A percentile compares a stretch with the other conserved stretches of the same genome.
Evolutionary conservation across 345 rosid genomes (phyloP).

Genomic region (Brassica juncea): DNA sequence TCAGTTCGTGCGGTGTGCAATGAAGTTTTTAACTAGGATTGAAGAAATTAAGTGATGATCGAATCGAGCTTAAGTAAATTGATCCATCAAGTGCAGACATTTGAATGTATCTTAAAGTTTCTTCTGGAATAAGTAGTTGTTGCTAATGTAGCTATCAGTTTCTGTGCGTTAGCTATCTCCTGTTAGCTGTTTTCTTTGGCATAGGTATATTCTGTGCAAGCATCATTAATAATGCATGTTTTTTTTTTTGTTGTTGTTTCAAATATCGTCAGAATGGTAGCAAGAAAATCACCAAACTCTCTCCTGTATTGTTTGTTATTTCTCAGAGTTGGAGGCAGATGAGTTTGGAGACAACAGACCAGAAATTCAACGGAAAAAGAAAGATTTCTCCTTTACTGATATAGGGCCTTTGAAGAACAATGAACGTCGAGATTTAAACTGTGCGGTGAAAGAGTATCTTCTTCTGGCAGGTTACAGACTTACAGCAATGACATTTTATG

Average conservation of each 20-base stretch:
- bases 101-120: constrained; percentile 17
- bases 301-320: constrained; percentile 23
- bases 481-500: constrained; percentile 95
- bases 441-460: constrained; percentile 93
- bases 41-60: background rate
- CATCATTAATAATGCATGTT: constrained; percentile 9
- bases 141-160: constrained; percentile 12
- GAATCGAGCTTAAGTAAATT: constrained; percentile 21
- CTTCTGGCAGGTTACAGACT: constrained; percentile 93
- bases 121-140: constrained; percentile 17
- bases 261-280: background rate
- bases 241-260: background rate
- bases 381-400: constrained; percentile 58
- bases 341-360: constrained; percentile 45
- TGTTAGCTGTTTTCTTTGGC: background rate
- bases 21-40: background rate
- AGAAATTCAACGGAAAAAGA: constrained; percentile 58
- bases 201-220: constrained; percentile 18
- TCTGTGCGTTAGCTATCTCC: constrained; percentile 4
- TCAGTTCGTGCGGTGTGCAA: constrained; percentile 1
- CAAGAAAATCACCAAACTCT: constrained; percentile 13
- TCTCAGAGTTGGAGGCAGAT: constrained; percentile 56
- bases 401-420: constrained; percentile 81
- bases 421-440: constrained; percentile 88
- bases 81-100: constrained; percentile 11